Percentiles rank a stretch among this genome's conserved stretches.
phyloP scores from a whole-genome alignment of 202 grass and related monocot species.

The Saccharum hybrid region DNA sequence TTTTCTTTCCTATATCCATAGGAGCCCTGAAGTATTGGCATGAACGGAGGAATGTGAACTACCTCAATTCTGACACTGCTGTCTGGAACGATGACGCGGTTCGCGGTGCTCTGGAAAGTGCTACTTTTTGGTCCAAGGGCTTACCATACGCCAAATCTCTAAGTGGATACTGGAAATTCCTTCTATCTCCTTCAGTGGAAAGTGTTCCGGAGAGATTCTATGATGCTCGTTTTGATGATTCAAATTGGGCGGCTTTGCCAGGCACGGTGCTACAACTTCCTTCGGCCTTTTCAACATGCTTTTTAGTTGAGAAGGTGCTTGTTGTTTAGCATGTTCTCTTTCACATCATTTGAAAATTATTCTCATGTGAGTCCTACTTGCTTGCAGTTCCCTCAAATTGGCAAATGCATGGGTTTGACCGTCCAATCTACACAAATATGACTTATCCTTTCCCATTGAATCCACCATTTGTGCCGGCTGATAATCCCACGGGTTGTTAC shows the following conservation, averaged over 20 bases:
- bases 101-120: slow-evolving; percentile 60
- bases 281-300: slow-evolving; percentile 4
- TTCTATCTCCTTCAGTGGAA: slow-evolving; percentile 66
- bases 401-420: slow-evolving; percentile 96
- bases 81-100: slow-evolving; percentile 82
- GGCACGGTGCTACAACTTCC: slow-evolving; percentile 44
- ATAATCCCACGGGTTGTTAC: slow-evolving; percentile 95
- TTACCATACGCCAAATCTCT: slow-evolving; percentile 77
- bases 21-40: slow-evolving; percentile 89
- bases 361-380: slow-evolving; percentile 37
- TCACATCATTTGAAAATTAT: slow-evolving; percentile 2
- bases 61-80: slow-evolving; percentile 63
- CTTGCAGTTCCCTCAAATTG: slow-evolving; percentile 93
- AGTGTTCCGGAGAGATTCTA: slow-evolving; percentile 69
- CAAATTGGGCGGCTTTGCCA: slow-evolving; percentile 78
- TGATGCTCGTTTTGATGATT: slow-evolving; percentile 69
- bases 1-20: slow-evolving; percentile 43
- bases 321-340: slow-evolving; percentile 5
- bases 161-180: slow-evolving; percentile 91
- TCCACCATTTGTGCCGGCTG: slow-evolving; percentile 81
- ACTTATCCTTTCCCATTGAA: slow-evolving; percentile 86
- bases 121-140: slow-evolving; percentile 67
- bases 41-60: slow-evolving; percentile 71
- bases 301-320: not conserved
- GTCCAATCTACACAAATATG: slow-evolving; percentile 85